Base-by-base conservation (phyloP, 495 filamentous ascomycete genomes). In the Penicillium soppii region DNA sequence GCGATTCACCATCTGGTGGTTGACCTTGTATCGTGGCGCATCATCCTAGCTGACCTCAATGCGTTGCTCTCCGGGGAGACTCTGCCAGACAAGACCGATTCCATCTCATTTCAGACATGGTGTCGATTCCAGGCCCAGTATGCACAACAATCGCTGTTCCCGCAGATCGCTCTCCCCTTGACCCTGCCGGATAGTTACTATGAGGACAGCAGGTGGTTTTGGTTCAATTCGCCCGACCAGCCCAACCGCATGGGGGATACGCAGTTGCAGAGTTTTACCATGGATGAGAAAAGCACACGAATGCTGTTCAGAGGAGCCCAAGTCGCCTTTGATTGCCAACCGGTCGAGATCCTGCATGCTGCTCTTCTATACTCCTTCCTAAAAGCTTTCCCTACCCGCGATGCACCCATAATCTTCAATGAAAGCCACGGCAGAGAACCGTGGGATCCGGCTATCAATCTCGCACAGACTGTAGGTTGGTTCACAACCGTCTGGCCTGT, bases 361-460 rank as follows among this genome's bases (percentile, higher is more conserved):
- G 65, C 66, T 1, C 45, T 77, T n/a, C 37, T 73, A 0, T 45
- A 67, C 23, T 76, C 79, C 1, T 83, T 83, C 52, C 58, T 61
- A 7, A 66, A 74, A 45, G 70, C 63, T 2, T 82, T 81, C 37
- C 59, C 56, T 23, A 76, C 81, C 36, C 59, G 76, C 8, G 43
- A 65, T 0, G 56, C 67, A 1, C 76, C 75, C 4, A 57, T 64
- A 7, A 47, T 81, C 1, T 51, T 57, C 13, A 47, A n/a, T 7
- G 69, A 74, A 39, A 64, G 55, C 26, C 64, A 70, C 46, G 69
- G 71, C 3, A 58, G 69, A 13, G 66, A 74, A 37, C 41, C 62
- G 4, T 63, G 56, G 26, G 51, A 58, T 16, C 10, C 39, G 1
- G 50, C 50, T 1, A 50, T 75, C 23, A 67, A 75, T 50, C 23